Conservation (phyloP, 2,329 filamentous ascomycete genomes). For the Colletotrichum gloeosporioides region DNA sequence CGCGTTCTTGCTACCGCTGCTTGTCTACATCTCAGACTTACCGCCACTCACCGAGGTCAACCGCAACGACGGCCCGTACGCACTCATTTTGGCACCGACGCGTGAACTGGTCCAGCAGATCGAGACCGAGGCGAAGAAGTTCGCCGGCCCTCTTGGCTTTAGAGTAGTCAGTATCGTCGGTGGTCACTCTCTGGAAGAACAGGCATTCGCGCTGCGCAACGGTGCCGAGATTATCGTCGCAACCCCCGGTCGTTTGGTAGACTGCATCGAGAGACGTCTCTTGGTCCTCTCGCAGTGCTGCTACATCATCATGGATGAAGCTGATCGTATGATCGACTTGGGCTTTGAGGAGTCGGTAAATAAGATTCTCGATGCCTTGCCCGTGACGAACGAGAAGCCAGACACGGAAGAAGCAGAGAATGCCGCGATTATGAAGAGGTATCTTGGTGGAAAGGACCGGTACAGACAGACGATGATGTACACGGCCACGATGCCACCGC, state of each 20-base stretch:
- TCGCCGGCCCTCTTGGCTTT: slow-evolving; percentile 88
- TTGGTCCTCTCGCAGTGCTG: slow-evolving; percentile 95
- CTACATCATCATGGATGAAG: slow-evolving; percentile 99
- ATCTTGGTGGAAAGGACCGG: slow-evolving; percentile 75
- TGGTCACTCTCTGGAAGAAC: slow-evolving; percentile 93
- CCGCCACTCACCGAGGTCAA: slow-evolving; percentile 84
- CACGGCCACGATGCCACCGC: slow-evolving; percentile 95
- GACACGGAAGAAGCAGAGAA: slow-evolving; percentile 93
- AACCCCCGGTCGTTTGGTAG: slow-evolving; percentile 95
- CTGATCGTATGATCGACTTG: slow-evolving; percentile 98
- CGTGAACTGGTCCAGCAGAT: slow-evolving; percentile 98
- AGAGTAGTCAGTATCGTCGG: slow-evolving; percentile 97
- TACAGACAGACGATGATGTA: slow-evolving; percentile 99
- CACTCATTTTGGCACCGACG: slow-evolving; percentile 95
- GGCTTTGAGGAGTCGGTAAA: slow-evolving; percentile 98
- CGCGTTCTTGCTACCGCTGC: slow-evolving; percentile 87
- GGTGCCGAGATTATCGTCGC: slow-evolving; percentile 98
- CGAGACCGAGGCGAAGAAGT: slow-evolving; percentile 91
- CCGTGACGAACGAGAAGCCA: slow-evolving; percentile 92
- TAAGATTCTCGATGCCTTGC: slow-evolving; percentile 94
- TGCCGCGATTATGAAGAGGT: slow-evolving; percentile 80
- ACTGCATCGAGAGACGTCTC: slow-evolving; percentile 93
- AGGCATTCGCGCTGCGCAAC: slow-evolving; percentile 86
- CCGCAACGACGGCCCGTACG: slow-evolving; percentile 94
- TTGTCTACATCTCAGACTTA: slow-evolving; percentile 93